These are phyloP conservation scores for Hypoxylon sp. DNA, from an alignment of 2,329 filamentous ascomycete species.

Conservation along the genomic window DNA sequence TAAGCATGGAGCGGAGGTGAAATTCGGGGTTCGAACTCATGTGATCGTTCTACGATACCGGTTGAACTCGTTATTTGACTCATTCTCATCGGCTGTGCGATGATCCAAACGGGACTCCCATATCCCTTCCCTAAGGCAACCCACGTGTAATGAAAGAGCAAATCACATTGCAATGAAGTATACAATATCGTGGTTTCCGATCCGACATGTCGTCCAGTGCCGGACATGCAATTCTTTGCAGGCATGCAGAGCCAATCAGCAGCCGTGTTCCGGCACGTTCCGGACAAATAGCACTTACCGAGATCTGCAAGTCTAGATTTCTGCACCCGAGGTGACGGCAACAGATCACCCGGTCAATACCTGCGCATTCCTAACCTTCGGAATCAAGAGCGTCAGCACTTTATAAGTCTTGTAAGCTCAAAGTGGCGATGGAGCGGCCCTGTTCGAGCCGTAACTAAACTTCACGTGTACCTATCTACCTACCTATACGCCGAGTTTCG, in stretches of 20 bases:
- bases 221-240: slow-evolving; percentile 7
- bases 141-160: neutral
- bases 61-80: neutral
- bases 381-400: neutral
- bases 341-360: neutral
- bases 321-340: neutral
- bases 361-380: neutral
- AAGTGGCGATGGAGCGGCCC: neutral
- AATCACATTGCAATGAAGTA: neutral
- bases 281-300: slow-evolving; percentile 18
- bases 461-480: neutral
- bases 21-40: neutral
- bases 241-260: slow-evolving; percentile 24
- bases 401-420: slow-evolving; percentile 5
- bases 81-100: neutral
- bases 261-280: slow-evolving; percentile 25
- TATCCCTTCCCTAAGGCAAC: neutral
- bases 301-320: slow-evolving; percentile 29
- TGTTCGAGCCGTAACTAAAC: neutral
- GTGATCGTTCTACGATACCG: slow-evolving; percentile 25
- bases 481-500: neutral
- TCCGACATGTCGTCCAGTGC: slow-evolving; percentile 15
- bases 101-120: neutral
- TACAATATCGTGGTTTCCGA: neutral
- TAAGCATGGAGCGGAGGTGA: neutral